Base-by-base conservation (phyloP, 805 yeast genomes). In the Saccharomycopsis sp. region DNA sequence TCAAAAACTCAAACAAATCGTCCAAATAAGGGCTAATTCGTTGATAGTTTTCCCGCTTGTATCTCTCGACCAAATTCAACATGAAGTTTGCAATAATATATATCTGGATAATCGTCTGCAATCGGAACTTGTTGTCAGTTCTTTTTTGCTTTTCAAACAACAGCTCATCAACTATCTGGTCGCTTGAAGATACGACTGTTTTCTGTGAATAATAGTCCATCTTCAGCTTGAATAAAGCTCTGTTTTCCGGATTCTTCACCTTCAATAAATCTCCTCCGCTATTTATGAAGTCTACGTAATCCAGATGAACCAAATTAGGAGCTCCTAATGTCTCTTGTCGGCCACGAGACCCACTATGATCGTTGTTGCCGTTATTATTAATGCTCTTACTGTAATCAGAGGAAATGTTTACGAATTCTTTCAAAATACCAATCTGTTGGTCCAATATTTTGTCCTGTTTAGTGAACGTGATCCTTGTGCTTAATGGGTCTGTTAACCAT, bases 51-150 rank as follows among this genome's bases (percentile, higher is more conserved):
- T 57, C 60, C 17, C 42, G 22, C 44, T 54, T 59, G 50, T 29
- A 44, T 55, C 47, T 54, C 25, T 57, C 57, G 19, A 38, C 47
- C 15, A 47, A 29, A 47, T 52, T 52, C 29, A 57, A 23, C 59
- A 59, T 54, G 55, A 56, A 59, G 23, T 34, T 51, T 23, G 57
- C 47, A 35, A 59, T 47, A 12, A 59, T 54, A 50, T 25, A 57
- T 5, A 59, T 57, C 35, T 59, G 62, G 3, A 59, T 19, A n/a
- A 59, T 17, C 20, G 47, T 50, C 17, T 56, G 58, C 23, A 59
- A 35, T 38, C 58, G 22, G 56, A 54, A 59, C 17, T 44, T 34
- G 17, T 24, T 38, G 52, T 59, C 62, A 22, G 41, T 23, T 9
- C 19, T 5, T 44, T 55, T 56, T 47, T 42, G 52, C 24, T 41